phyloP scores from a whole-genome alignment of 257 asterid species.

The Petrea volubilis region DNA sequence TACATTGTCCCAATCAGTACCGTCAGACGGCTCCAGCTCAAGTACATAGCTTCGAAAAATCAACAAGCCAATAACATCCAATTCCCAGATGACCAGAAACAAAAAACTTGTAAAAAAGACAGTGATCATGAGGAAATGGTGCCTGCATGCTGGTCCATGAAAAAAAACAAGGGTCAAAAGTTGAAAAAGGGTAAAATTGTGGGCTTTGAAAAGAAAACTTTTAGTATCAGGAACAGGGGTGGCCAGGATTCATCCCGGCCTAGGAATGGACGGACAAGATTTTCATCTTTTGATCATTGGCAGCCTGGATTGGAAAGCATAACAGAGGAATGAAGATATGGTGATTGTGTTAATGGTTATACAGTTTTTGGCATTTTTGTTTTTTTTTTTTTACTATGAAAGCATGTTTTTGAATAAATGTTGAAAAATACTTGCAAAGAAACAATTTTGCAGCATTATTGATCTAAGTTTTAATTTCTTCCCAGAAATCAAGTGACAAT shows the following conservation, averaged over 20 bases:
- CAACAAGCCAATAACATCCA: neutral
- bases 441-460: neutral
- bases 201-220: neutral
- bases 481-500: too few species aligned
- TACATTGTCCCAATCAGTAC: constrained; percentile 58
- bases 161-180: neutral
- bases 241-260: neutral
- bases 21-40: constrained; percentile 46
- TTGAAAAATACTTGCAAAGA: neutral
- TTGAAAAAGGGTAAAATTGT: constrained; percentile 9
- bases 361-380: neutral
- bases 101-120: neutral
- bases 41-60: constrained; percentile 2
- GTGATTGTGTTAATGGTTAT: neutral
- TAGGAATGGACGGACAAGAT: neutral
- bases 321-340: constrained; percentile 10
- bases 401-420: neutral
- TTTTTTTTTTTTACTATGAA: neutral
- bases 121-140: neutral
- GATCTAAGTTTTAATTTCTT: neutral
- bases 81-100: neutral
- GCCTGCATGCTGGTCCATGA: constrained; percentile 24
- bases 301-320: constrained; percentile 28
- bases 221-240: neutral
- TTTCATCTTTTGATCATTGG: constrained; percentile 21